A percentile compares a stretch with the other conserved stretches of the same genome.
phyloP scores from a whole-genome alignment of 169 alveolate genomes.

The Eimeria brunetti region DNA sequence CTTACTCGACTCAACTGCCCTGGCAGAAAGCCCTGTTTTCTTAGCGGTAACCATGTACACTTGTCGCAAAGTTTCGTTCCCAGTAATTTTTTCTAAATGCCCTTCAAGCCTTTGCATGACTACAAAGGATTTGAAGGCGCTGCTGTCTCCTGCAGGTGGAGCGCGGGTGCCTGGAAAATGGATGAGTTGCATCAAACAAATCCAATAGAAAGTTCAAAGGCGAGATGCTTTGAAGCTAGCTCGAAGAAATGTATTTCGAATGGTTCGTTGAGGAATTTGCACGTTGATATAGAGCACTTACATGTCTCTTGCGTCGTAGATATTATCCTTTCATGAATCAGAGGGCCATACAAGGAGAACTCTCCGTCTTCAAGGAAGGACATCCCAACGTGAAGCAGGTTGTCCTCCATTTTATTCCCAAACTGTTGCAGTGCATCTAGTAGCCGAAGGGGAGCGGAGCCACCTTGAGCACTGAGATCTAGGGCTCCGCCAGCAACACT shows the following conservation, averaged over 20 bases:
- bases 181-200: neutral
- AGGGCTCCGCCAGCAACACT: conserved; percentile 19
- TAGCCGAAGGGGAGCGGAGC: neutral
- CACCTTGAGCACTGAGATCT: neutral
- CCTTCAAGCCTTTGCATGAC: conserved; percentile 41
- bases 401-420: neutral
- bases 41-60: conserved; percentile 37
- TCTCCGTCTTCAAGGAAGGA: conserved; percentile 67
- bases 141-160: conserved; percentile 40
- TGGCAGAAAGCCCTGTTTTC: conserved; percentile 48
- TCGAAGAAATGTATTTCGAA: neutral
- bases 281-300: neutral
- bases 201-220: neutral
- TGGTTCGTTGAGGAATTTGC: neutral
- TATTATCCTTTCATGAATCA: conserved; percentile 16
- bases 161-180: conserved; percentile 8
- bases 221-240: neutral
- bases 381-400: conserved; percentile 27
- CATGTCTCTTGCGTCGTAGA: conserved; percentile 13
- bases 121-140: conserved; percentile 15
- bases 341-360: conserved; percentile 49
- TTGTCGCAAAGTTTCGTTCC: conserved; percentile 30
- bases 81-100: neutral
- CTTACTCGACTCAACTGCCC: conserved; percentile 65
- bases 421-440: conserved; percentile 4